Conservation (phyloP, 2,329 filamentous ascomycete genomes). For the Dothistroma pini region DNA sequence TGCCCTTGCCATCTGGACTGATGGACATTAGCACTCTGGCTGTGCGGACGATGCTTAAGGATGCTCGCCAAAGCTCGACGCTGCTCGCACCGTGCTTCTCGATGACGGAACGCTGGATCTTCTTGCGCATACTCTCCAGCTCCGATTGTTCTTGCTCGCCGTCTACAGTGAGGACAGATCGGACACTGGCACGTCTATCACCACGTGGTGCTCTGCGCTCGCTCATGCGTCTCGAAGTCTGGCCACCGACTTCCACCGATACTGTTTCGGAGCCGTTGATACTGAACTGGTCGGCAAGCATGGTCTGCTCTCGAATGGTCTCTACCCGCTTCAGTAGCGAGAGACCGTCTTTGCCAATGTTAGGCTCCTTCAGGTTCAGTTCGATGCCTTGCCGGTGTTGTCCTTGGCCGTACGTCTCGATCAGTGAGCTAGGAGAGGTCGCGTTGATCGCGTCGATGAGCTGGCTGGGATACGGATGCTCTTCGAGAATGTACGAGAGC, state of each 20-base stretch:
- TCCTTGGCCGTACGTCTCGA: conserved; percentile 32
- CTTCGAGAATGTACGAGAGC: conserved; percentile 39
- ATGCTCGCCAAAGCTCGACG: conserved; percentile 39
- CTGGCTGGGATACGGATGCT: conserved; percentile 39
- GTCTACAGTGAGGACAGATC: conserved; percentile 26
- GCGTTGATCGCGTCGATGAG: conserved; percentile 35
- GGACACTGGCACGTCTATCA: conserved; percentile 26
- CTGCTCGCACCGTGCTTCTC: conserved; percentile 30
- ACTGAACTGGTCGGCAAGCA: conserved; percentile 16
- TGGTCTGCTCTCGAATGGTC: conserved; percentile 21
- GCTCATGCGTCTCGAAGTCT: conserved; percentile 10
- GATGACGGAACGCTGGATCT: conserved; percentile 40
- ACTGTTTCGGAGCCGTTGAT: neutral
- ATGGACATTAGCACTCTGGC: conserved; percentile 32
- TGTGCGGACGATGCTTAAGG: conserved; percentile 32
- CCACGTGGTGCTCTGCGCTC: conserved; percentile 11
- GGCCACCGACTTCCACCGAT: neutral
- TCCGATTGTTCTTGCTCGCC: conserved; percentile 27
- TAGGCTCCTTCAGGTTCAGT: conserved; percentile 30
- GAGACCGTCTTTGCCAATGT: conserved; percentile 30
- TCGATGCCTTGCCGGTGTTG: conserved; percentile 33
- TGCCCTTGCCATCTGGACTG: conserved; percentile 16
- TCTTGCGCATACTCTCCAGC: conserved; percentile 38
- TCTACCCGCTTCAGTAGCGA: conserved; percentile 37
- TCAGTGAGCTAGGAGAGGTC: conserved; percentile 28